Evolutionary conservation across 1,139 yeast genomes (phyloP), one percentile per base, ranked within the genome.

Genomic region (Yamadazyma pseudoaaseri): DNA sequence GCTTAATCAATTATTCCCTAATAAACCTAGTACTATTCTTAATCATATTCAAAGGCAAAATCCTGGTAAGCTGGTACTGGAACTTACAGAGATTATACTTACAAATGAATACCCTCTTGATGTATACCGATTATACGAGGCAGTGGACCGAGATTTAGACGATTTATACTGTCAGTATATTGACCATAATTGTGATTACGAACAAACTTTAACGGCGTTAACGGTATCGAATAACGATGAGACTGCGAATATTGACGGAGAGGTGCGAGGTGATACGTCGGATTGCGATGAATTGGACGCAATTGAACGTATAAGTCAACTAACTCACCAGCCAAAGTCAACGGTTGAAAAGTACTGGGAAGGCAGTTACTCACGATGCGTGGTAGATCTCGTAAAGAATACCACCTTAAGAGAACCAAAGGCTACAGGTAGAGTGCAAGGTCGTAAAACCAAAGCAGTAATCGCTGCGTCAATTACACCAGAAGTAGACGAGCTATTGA

Each of bases 51-150:
- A 6, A 6, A 6, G 12, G 12, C 25, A 11, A 22, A 9, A 22
- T n/a, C 25, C 25, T 11, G 15, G 16, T 16, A 11, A 10, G 14
- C 14, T 12, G 20, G 22, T 15, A 12, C 29, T 9, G 20, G 29
- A 27, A 14, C 22, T 27, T 17, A n/a, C 13, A 5, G 25, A 22
- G 6, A 22, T 22, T 6, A 12, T 22, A 6, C 29, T 9, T 5
- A 17, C 16, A 6, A 15, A 26, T 6, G 43, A 43, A 13, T 34
- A 27, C 21, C 43, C 45, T 3, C 6, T 31, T 8, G 45, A 42
- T 3, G 40, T 42, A 3, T 39, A 43, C 31, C 26, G 26, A 17
- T 21, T 45, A 7, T 26, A 20, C 2, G 49, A 45, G 25, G 29
- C 42, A 15, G 25, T 45, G 3, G 21, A 46, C 41, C 3, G 33